Base-by-base conservation (phyloP, 208 protist genomes). In the Leishmania gerbilli region DNA sequence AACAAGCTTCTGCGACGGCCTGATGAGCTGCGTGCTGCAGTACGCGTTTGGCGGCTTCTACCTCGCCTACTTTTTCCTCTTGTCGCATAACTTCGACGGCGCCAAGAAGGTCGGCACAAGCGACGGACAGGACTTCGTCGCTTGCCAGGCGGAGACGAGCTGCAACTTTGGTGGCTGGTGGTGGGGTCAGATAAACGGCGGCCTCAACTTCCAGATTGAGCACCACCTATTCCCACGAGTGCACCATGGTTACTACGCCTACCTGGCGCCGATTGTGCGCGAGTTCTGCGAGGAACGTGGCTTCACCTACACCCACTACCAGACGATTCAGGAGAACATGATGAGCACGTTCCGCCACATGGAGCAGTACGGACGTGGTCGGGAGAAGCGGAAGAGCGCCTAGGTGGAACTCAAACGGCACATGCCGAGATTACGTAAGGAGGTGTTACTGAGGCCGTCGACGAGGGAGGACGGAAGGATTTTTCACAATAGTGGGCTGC, bases 171-270 rank as follows among this genome's bases (percentile, higher is more conserved):
- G 90, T 56, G 91, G 92, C 27, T 94, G 90, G 91, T 93, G 89
- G 87, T 89, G 91, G 90, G 92, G 84, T 0, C 89, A 93, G 77
- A 78, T 95, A 51, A 94, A 92, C 84, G 95, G 95, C 51, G 95
- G 93, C 9, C 87, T 98, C 45, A 97, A 97, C 85, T 95, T 94
- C 76, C 95, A 98, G 80, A 98, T 95, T 47, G 95, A 96, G 85
- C 95, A 98, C 78, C 95, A 98, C 77, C 84, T 98, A 9, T 98
- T 97, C 77, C 95, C 95, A 27, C 85, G 92, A 8, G 89, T 98
- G 72, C 92, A 94, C 75, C 93, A 96, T 82, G 85, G 88, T 80
- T 94, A 96, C 82, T 98, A 95, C 76, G 83, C 84, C 13, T 87
- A 91, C 83, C 74, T 98, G 67, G 90, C 90, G 31, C 93, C 93